phyloP scores from a whole-genome alignment of 176 grass and related monocot genomes.

The Oryza meridionalis region DNA sequence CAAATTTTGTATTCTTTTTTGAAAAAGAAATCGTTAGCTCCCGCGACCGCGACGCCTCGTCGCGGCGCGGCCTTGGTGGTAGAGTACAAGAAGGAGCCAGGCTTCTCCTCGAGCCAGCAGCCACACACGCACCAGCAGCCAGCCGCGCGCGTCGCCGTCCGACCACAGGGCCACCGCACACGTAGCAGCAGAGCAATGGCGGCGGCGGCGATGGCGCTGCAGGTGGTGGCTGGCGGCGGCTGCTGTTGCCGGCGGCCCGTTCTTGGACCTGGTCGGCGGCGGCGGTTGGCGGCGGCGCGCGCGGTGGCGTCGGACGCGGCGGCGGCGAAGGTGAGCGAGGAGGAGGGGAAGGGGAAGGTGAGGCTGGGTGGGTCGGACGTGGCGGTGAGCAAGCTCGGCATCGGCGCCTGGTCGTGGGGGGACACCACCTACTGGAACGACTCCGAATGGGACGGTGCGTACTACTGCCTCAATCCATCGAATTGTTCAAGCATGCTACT shows the following conservation, averaged over 20 bases:
- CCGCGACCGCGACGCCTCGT: neutral
- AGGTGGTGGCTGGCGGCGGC: neutral
- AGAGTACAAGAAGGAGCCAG: neutral
- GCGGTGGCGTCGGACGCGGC: constrained; percentile 9
- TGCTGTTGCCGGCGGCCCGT: neutral
- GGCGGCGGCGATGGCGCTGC: constrained; percentile 1
- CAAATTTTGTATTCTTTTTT: neutral
- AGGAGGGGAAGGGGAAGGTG: constrained; percentile 67
- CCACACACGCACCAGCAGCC: neutral
- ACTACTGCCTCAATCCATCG: neutral
- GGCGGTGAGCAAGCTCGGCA: constrained; percentile 75
- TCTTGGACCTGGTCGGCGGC: neutral
- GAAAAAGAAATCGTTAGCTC: neutral
- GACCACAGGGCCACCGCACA: neutral
- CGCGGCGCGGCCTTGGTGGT: neutral
- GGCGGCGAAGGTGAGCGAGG: constrained; percentile 24
- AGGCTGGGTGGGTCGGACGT: constrained; percentile 70
- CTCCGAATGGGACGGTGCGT: constrained; percentile 74
- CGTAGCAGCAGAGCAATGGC: neutral
- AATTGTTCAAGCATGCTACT: neutral
- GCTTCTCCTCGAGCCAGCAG: neutral
- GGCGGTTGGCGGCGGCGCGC: constrained; percentile 2
- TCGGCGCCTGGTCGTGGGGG: constrained; percentile 92
- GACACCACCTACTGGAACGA: constrained; percentile 96
- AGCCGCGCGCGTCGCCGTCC: too few relatives aligned